A percentile compares a stretch with the other conserved stretches of the same genome.
Conservation (phyloP, 495 filamentous ascomycete genomes). For the Penicillium soppii region DNA sequence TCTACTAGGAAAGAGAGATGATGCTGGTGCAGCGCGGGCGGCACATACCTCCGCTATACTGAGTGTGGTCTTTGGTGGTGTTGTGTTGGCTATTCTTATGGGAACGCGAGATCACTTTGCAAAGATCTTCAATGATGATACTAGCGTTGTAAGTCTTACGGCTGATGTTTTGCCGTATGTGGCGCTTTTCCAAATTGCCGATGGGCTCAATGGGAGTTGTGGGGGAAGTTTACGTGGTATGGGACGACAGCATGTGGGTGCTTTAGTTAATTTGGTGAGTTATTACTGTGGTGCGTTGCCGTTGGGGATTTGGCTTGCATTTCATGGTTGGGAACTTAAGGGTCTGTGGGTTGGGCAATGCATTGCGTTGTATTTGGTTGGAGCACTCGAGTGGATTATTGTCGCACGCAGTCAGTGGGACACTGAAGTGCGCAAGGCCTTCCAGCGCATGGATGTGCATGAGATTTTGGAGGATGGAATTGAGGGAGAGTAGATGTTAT, state of each 20-base stretch:
- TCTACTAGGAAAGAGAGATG: constrained; percentile 69
- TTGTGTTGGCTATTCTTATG: constrained; percentile 74
- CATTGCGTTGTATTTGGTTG: constrained; percentile 83
- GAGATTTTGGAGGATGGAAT: constrained; percentile 44
- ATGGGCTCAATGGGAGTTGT: constrained; percentile 83
- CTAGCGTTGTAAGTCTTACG: constrained; percentile 69
- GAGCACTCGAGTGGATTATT: constrained; percentile 75
- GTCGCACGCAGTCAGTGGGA: constrained; percentile 80
- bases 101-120: constrained; percentile 74
- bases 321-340: constrained; percentile 82
- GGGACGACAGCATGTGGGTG: constrained; percentile 87
- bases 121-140: constrained; percentile 80
- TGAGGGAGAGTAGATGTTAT: not conserved
- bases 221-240: constrained; percentile 81
- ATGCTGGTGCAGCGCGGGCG: constrained; percentile 66
- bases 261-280: constrained; percentile 82
- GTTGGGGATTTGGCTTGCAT: constrained; percentile 81
- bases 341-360: constrained; percentile 91
- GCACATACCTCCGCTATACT: constrained; percentile 79
- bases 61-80: constrained; percentile 63
- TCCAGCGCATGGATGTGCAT: constrained; percentile 70
- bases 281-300: constrained; percentile 88
- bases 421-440: constrained; percentile 70
- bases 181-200: constrained; percentile 92
- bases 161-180: constrained; percentile 85